phyloP scores from a whole-genome alignment of 2,329 filamentous ascomycete genomes.

The Ceratocystis colombiana region DNA sequence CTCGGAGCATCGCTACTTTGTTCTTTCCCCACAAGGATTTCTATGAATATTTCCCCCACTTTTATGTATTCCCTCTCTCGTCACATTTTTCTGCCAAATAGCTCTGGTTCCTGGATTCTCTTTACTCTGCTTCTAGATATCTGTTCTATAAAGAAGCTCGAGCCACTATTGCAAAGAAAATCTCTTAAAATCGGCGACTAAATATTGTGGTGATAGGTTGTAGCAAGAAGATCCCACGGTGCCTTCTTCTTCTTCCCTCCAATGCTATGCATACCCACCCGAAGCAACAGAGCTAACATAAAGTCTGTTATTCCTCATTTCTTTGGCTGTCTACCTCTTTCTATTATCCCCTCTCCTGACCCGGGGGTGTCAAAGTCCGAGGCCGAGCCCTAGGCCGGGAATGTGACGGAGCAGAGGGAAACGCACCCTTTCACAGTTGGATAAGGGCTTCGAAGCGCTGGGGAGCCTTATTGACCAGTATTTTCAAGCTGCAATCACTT shows the following conservation, averaged over 20 bases:
- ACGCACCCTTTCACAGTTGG: neutral
- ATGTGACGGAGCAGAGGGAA: neutral
- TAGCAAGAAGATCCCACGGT: neutral
- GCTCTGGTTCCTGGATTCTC: neutral
- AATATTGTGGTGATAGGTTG: neutral
- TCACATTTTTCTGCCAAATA: neutral
- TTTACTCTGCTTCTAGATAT: neutral
- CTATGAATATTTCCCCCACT: neutral
- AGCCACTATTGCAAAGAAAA: conserved; percentile 2
- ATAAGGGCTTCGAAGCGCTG: neutral
- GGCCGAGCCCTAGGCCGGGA: neutral
- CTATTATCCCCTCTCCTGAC: neutral
- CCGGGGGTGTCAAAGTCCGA: neutral
- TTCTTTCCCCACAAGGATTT: neutral
- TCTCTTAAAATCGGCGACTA: neutral
- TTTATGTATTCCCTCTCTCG: conserved; percentile 1
- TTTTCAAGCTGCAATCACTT: neutral
- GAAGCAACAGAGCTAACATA: neutral
- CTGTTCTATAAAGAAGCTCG: neutral
- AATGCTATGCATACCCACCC: neutral
- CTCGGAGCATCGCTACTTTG: neutral
- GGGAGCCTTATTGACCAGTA: neutral
- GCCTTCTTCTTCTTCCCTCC: neutral
- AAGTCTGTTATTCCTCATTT: neutral
- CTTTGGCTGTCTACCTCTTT: neutral